Evolutionary conservation across 805 yeast species (phyloP).

Genomic region (Candida argentea): DNA sequence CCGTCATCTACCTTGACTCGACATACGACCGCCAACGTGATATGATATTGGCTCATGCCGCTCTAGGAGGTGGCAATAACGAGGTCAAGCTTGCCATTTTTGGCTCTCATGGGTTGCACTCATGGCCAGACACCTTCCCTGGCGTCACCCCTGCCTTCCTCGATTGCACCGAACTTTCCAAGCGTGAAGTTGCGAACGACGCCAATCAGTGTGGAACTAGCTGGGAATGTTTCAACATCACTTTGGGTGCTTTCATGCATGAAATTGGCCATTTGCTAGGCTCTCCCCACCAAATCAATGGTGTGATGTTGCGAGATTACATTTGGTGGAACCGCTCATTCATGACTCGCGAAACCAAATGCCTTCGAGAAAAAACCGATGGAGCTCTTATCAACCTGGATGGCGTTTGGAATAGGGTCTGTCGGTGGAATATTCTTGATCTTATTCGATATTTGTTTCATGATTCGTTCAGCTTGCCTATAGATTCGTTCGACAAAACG

Average conservation of each 20-base stretch:
- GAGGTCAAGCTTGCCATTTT: slow-evolving; percentile 74
- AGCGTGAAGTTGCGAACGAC: slow-evolving; percentile 81
- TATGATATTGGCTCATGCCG: slow-evolving; percentile 79
- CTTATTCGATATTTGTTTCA: slow-evolving; percentile 69
- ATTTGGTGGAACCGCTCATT: slow-evolving; percentile 73
- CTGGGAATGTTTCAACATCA: slow-evolving; percentile 84
- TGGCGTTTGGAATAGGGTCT: slow-evolving; percentile 45
- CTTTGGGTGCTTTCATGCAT: slow-evolving; percentile 91
- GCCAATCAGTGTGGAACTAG: slow-evolving; percentile 71
- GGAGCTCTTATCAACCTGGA: slow-evolving; percentile 37
- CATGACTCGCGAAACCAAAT: slow-evolving; percentile 54
- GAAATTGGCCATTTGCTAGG: slow-evolving; percentile 90
- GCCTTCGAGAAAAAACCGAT: slow-evolving; percentile 39
- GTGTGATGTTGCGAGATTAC: slow-evolving; percentile 87
- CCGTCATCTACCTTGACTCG: slow-evolving; percentile 76
- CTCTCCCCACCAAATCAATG: slow-evolving; percentile 83
- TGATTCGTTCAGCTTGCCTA: slow-evolving; percentile 66
- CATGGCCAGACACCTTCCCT: slow-evolving; percentile 86
- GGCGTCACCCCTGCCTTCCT: slow-evolving; percentile 56
- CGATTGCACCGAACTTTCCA: slow-evolving; percentile 59
- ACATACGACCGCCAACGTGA: slow-evolving; percentile 61
- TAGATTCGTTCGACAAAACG: slow-evolving; percentile 37
- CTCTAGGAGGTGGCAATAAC: slow-evolving; percentile 80
- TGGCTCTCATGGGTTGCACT: slow-evolving; percentile 85
- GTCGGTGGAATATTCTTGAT: slow-evolving; percentile 84